Evolutionary conservation across 441 rosid genomes (phyloP), one percentile per base, ranked within the genome.

Genomic region (Dalechampia spathulata): DNA sequence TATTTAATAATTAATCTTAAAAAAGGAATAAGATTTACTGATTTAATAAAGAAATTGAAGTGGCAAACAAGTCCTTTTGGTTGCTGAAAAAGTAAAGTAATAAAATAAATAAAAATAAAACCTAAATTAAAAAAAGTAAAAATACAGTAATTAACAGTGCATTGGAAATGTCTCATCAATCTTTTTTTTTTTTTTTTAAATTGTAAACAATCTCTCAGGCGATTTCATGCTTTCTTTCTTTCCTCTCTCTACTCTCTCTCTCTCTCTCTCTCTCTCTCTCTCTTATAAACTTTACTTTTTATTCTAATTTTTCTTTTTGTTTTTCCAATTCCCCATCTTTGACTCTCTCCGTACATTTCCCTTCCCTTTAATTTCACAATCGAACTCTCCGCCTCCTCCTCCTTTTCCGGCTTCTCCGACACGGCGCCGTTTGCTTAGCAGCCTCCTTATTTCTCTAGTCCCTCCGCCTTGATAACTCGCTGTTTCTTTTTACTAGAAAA

Each of bases 161-260:
- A 34, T 70, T 52, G 73, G 70, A 73, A 73, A 64, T 62, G 75
- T 52, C 64, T 56, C 50, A 43, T 62, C 67, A 13, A n/a, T n/a
- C n/a, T n/a, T n/a, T n/a, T n/a, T n/a, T n/a, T n/a, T n/a, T n/a
- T n/a, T n/a, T n/a, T n/a, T n/a, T n/a, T n/a, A n/a, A n/a, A n/a
- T n/a, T n/a, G n/a, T n/a, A n/a, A n/a, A n/a, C n/a, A 43, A 10
- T 15, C 9, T 20, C 10, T 49, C 49, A 15, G 57, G 64, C 39
- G 49, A 60, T 28, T 50, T 28, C 49, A 9, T 26, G 54, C 52
- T 23, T 36, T 26, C 25, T 36, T 47, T 61, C 50, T 60, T 65
- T 41, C 39, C 20, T 38, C n/a, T n/a, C n/a, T n/a, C n/a, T n/a
- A n/a, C n/a, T n/a, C n/a, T n/a, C n/a, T n/a, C n/a, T n/a, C n/a